Base-by-base conservation (phyloP, 2,329 filamentous ascomycete species). In the Botrytis sinoallii region DNA sequence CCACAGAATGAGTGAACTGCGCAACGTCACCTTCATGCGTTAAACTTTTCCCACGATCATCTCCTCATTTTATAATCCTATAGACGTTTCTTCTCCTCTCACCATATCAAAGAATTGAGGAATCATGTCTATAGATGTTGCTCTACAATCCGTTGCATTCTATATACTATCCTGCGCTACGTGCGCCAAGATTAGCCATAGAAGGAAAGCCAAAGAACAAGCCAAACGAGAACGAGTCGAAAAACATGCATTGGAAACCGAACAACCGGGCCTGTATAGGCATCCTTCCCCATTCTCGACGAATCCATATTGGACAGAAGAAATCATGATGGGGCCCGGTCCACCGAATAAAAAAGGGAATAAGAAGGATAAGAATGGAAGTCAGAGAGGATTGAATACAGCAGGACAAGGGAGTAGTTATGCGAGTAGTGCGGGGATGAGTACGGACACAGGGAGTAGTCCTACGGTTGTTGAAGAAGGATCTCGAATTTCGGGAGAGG, bases 241-340 rank as follows among this genome's bases (percentile, higher is more conserved):
- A 77, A 91, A 92, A 81, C 86, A 87, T 64, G 88, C 86, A 74
- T 83, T 90, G 74, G 88, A 92, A 77, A 87, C 87, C 72, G 89
- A 94, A 76, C 89, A 94, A 81, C 93, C 93, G 0, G 89, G 88
- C 59, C 83, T 90, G 18, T 96, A 97, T 82, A 87, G 90, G 69
- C 94, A 98, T 79, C 94, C 92, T 2, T 89, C 90, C 63, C 93
- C 94, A 1, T 96, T 94, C 79, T 91, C 91, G 79, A 97, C 94
- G 42, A 98, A 98, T 79, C 91, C 92, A 20, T 93, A 93, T 83
- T 98, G 95, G 95, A 85, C 88, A 46, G 92, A 96, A 80, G 95
- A 98, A 82, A 97, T 98, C 77, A 86, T 86, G 75, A 87, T 95
- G 83, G 95, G 95, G 0, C 95, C 95, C 3, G 90, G 89, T 4